Evolutionary conservation across 495 filamentous ascomycete species (phyloP), one percentile per base, ranked within the genome.

Genomic region (Aspergillus affinis): DNA sequence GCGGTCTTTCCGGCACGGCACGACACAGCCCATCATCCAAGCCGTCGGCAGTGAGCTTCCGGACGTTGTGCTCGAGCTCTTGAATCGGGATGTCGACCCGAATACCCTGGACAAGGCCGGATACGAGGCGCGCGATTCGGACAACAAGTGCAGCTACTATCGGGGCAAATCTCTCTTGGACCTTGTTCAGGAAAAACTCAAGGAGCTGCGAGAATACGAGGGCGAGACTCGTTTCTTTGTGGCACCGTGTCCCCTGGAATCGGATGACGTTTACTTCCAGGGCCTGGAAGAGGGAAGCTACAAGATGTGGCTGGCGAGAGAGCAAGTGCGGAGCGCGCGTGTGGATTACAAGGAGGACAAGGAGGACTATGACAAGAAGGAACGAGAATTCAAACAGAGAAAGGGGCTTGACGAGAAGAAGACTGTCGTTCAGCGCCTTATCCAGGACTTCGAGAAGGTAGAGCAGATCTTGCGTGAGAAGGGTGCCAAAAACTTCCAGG

Each of bases 401-500:
- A 62, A 69, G 27, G 85, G 82, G 0, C 18, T 76, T 2, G 48
- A 57, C 0, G 79, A 84, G 61, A 90, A 89, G 70, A 74, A 70
- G 46, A 70, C 65, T 2, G 82, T 76, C 2, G 74, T 89, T 30
- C 29, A 74, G 12, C 68, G 72, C 9, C 61, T 86, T 7, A 71
- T 84, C 44, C 55, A 58, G 0, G 75, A 84, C 4, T 82, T 86
- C 32, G 74, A 85, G 60, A 64, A 77, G 23, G 66, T 89, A 4
- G 83, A 88, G 61, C 57, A 69, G 1, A 63, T 69, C 0, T 69
- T 93, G 45, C 32, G 86, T 5, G 72, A 70, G 13, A 80, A 73
- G 45, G 84, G 80, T 0, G 90, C 83, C 15, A 91, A 90, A 69
- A 81, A 82, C 0, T 91, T 86, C 65, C 50, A 67, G 19, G 81